Evolutionary conservation across 2,329 filamentous ascomycete genomes (phyloP).

Genomic region (Neoscytalidium dimidiatum): DNA sequence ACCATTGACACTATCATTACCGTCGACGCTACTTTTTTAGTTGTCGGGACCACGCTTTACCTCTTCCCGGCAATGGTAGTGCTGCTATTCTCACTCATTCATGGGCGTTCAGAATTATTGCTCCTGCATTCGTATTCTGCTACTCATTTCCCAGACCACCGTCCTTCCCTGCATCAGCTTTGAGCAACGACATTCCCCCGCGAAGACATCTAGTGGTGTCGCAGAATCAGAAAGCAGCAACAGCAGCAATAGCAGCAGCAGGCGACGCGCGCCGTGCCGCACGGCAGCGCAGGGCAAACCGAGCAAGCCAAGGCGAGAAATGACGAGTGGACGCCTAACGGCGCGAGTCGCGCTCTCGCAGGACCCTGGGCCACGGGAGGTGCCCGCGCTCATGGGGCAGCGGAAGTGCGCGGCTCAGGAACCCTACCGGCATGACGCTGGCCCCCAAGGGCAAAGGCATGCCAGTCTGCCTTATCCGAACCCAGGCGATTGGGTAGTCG

Average conservation of each 20-base stretch:
- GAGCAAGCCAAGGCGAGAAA: constrained; percentile 3
- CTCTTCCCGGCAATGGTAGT: neutral
- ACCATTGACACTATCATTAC: neutral
- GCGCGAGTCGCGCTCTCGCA: neutral
- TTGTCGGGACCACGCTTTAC: neutral
- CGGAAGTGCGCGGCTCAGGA: constrained; percentile 15
- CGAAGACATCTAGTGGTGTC: neutral
- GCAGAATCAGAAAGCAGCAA: neutral
- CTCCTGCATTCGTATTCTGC: neutral
- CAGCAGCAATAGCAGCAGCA: neutral
- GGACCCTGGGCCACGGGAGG: neutral
- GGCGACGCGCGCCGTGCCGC: constrained; percentile 11
- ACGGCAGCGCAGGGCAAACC: constrained; percentile 4
- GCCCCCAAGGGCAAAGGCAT: neutral
- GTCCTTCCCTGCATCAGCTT: neutral
- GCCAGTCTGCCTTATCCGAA: neutral
- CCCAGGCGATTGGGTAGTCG: neutral
- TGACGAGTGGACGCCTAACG: constrained; percentile 7
- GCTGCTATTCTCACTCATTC: neutral
- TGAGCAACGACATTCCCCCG: constrained; percentile 5
- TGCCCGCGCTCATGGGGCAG: constrained; percentile 14
- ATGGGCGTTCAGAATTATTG: neutral
- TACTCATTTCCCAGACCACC: constrained; percentile 1
- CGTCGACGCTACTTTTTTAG: neutral
- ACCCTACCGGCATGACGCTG: neutral